Base-by-base conservation (phyloP, 257 asterid genomes). In the Capsicum rhomboideum region DNA sequence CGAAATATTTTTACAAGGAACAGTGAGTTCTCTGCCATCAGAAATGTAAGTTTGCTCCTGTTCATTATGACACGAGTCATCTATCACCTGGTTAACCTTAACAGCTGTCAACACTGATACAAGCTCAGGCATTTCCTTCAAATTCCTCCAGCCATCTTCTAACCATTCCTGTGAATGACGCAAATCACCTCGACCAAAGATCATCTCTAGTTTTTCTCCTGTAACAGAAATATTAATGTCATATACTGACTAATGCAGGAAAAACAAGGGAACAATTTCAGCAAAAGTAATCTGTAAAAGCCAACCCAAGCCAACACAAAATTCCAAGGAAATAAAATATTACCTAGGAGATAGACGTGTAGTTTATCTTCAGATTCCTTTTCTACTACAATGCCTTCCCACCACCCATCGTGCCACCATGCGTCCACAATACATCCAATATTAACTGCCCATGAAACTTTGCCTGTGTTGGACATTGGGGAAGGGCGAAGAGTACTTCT, bases 321-420 rank as follows among this genome's bases (percentile, higher is more conserved):
- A 63, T 23, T 26, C 8, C 3, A 63, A 26, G 10, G 40, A 26
- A 46, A 77, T 46, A 26, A 46, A 34, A 28, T 63, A 71, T 46
- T 71, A 93, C 98, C 99, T 89, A 97, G 95, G 82, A 95, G 91
- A 86, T 94, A 89, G 66, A 95, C 91, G 31, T 13, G 85, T 1
- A 92, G 55, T 58, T 71, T 63, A 67, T 90, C 91, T 12, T 87
- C 85, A 23, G 89, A 84, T 82, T 90, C 92, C 86, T 87, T 93
- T 87, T 85, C 87, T 80, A 93, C 89, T 26, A 95, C 91, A 58
- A 95, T 88, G 54, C 98, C 99, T 89, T 95, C 97, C 99, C 99
- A 95, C 98, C 99, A 95, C 26, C 97, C 99, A 84, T 91, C 97
- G 75, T 94, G 91, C 93, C 91, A 90, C 97, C 94, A 95, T 84